These are phyloP conservation scores for Candida chilensis DNA, from an alignment of 805 yeast genomes.

Conservation along the genomic window DNA sequence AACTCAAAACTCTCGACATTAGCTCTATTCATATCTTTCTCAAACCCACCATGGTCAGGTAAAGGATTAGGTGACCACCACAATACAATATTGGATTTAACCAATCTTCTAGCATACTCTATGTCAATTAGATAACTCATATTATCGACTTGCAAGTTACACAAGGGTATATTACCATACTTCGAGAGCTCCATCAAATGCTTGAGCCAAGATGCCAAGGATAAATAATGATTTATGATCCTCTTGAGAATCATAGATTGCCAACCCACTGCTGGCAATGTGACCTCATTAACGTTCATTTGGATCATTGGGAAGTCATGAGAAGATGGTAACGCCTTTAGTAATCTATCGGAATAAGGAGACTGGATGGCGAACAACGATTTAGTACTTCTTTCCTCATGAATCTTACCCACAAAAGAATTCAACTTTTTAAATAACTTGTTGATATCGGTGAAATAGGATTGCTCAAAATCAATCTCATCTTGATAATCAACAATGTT, in stretches of 20 bases:
- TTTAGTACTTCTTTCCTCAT: conserved; percentile 59
- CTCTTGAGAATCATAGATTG: conserved; percentile 57
- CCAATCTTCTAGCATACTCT: conserved; percentile 72
- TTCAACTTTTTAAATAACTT: conserved; percentile 54
- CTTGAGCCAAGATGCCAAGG: conserved; percentile 64
- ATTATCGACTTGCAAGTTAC: conserved; percentile 76
- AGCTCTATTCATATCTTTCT: conserved; percentile 42
- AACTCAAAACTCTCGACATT: conserved; percentile 56
- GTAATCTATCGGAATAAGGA: conserved; percentile 41
- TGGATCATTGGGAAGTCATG: conserved; percentile 54
- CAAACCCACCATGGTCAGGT: conserved; percentile 82
- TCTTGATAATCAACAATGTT: conserved; percentile 44
- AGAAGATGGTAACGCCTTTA: conserved; percentile 34
- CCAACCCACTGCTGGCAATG: conserved; percentile 77
- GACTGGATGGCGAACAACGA: conserved; percentile 69
- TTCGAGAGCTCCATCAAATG: conserved; percentile 57
- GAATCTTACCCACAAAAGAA: conserved; percentile 40
- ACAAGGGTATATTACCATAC: conserved; percentile 76
- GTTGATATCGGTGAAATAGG: conserved; percentile 42
- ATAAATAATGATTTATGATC: conserved; percentile 60
- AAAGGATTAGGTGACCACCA: conserved; percentile 89
- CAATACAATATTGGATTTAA: conserved; percentile 55
- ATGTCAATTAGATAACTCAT: conserved; percentile 76
- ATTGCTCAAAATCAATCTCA: conserved; percentile 43
- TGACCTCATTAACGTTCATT: conserved; percentile 47